phyloP scores from a whole-genome alignment of 768 basidiomycete genomes.

The Hygrocybe coccinea region DNA sequence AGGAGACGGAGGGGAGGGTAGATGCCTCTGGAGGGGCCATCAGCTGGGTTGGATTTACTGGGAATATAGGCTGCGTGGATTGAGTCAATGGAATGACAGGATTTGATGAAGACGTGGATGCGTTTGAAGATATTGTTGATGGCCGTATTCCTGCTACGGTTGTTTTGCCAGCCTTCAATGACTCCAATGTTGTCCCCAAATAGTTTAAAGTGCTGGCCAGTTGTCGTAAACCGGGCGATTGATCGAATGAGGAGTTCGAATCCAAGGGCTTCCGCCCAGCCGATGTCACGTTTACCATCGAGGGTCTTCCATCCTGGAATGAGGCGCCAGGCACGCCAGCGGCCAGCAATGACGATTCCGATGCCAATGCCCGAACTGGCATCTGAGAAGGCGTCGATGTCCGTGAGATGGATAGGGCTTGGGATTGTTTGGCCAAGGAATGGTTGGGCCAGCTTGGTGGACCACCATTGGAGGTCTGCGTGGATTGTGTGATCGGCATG shows the following conservation, averaged over 20 bases:
- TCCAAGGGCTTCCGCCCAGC: constrained; percentile 44
- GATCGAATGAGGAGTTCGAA: constrained; percentile 35
- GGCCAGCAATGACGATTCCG: constrained; percentile 25
- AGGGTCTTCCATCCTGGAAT: constrained; percentile 26
- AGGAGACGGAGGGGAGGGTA: constrained; percentile 19
- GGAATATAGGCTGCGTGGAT: constrained; percentile 26
- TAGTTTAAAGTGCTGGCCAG: constrained; percentile 16
- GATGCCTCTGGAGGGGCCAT: constrained; percentile 34
- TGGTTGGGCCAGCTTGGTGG: constrained; percentile 6
- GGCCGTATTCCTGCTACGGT: constrained; percentile 28
- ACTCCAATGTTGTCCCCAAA: constrained; percentile 39
- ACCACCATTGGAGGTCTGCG: constrained; percentile 36
- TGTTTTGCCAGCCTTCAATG: constrained; percentile 39
- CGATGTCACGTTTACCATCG: constrained; percentile 32
- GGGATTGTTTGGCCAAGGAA: constrained; percentile 25
- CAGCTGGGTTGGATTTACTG: constrained; percentile 35
- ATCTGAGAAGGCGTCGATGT: constrained; percentile 38
- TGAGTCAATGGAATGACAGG: constrained; percentile 13
- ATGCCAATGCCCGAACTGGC: constrained; percentile 32
- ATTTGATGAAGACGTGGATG: constrained; percentile 13
- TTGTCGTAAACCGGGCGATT: constrained; percentile 4
- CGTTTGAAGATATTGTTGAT: constrained; percentile 30
- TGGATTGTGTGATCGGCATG: constrained; percentile 8
- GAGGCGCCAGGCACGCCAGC: constrained; percentile 33
- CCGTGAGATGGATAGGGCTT: constrained; percentile 17